phyloP scores from a whole-genome alignment of 2,329 filamentous ascomycete genomes.

The Aspergillus pseudoviridinutans region DNA sequence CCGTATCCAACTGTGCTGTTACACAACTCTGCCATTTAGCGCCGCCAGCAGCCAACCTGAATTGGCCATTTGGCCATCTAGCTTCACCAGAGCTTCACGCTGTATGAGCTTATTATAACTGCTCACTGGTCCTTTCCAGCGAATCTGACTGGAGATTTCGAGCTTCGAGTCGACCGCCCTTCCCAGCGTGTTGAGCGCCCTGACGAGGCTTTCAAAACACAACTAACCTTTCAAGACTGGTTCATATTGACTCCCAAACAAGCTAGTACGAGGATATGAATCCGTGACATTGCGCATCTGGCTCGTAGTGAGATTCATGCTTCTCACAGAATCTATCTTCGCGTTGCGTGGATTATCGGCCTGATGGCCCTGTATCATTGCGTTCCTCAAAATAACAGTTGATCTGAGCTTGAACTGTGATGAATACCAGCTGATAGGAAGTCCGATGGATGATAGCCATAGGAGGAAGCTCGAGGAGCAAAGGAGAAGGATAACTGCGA shows the following conservation, averaged over 20 bases:
- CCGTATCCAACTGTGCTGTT: constrained; percentile 4
- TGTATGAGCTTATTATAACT: background rate
- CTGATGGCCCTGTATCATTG: too few species aligned
- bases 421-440: too few species aligned
- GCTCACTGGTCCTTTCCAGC: background rate
- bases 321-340: too few species aligned
- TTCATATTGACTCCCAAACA: background rate
- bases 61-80: background rate
- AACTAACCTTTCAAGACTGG: background rate
- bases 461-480: background rate
- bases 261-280: too few species aligned
- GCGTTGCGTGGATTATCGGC: too few species aligned
- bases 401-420: too few species aligned
- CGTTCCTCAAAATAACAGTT: too few species aligned
- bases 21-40: background rate
- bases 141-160: background rate
- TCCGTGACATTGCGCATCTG: background rate
- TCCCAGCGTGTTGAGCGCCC: too few species aligned
- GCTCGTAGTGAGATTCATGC: background rate
- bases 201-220: background rate
- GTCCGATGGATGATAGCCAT: background rate
- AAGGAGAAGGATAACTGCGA: background rate
- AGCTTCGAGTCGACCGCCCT: background rate
- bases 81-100: background rate
- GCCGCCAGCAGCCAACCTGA: background rate